Percentiles rank a stretch among this genome's conserved stretches.
Conservation (phyloP, 441 rosid species). For the Adansonia gregorii region DNA sequence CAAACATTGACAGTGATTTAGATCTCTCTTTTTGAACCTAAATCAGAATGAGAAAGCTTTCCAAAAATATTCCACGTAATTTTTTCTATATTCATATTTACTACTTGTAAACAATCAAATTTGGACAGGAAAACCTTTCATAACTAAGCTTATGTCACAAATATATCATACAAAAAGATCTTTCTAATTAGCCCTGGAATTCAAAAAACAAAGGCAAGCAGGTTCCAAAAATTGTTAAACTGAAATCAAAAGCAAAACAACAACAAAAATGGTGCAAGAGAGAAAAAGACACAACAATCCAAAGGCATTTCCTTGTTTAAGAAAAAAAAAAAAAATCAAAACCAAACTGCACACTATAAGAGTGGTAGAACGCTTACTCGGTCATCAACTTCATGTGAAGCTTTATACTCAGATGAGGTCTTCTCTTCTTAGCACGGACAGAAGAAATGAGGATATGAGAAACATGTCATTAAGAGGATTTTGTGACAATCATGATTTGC, state of each 20-base stretch:
- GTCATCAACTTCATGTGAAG: slow-evolving; percentile 43
- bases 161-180: not conserved
- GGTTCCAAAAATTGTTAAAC: not conserved
- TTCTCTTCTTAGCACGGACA: slow-evolving; percentile 43
- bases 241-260: slow-evolving; percentile 9
- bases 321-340: not conserved
- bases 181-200: slow-evolving; percentile 4
- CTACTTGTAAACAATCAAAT: slow-evolving; percentile 4
- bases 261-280: not conserved
- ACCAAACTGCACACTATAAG: not conserved
- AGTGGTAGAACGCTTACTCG: slow-evolving; percentile 41
- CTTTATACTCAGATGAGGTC: slow-evolving; percentile 28
- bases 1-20: slow-evolving; percentile 72
- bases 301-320: not conserved
- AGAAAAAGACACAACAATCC: slow-evolving; percentile 4
- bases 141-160: not conserved
- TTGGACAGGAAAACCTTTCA: not conserved
- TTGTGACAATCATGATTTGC: not conserved
- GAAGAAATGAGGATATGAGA: slow-evolving; percentile 27
- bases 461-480: slow-evolving; percentile 21
- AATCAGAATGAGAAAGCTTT: slow-evolving; percentile 19
- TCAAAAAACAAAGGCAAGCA: not conserved
- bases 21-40: slow-evolving; percentile 76
- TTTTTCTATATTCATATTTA: not conserved
- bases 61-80: slow-evolving; percentile 18